phyloP scores from a whole-genome alignment of 805 yeast species.

The Kodamaea kaohsiungensis region DNA sequence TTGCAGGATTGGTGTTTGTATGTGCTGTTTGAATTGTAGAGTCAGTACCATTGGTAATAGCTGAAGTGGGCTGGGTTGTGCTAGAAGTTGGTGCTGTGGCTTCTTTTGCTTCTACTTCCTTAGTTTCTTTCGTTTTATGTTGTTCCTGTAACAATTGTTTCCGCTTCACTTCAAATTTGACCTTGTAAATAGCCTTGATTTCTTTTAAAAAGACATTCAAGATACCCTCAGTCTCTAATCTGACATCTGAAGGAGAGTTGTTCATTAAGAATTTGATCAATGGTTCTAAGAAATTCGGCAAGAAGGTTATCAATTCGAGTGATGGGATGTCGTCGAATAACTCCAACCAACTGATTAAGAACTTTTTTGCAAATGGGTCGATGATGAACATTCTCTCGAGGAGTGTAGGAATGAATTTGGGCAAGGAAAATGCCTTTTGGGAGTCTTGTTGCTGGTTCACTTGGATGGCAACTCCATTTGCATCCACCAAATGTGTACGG shows the following conservation, averaged over 20 bases:
- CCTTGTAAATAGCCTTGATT: conserved; percentile 70
- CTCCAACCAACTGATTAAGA: conserved; percentile 90
- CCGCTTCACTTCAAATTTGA: conserved; percentile 53
- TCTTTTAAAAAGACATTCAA: conserved; percentile 77
- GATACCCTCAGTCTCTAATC: conserved; percentile 80
- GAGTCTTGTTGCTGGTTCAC: conserved; percentile 60
- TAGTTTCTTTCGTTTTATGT: conserved; percentile 1
- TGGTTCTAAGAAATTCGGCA: conserved; percentile 89
- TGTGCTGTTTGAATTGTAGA: background rate
- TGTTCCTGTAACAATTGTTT: conserved; percentile 20
- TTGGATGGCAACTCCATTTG: conserved; percentile 60
- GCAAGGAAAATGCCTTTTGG: conserved; percentile 74
- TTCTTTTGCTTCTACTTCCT: background rate
- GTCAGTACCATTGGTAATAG: background rate
- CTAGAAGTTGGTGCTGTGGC: background rate
- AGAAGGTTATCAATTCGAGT: conserved; percentile 77
- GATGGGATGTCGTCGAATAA: conserved; percentile 93
- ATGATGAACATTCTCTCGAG: conserved; percentile 89
- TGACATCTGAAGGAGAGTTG: conserved; percentile 82
- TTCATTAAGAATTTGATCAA: conserved; percentile 71
- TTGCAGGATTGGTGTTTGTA: background rate
- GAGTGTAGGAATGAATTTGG: conserved; percentile 86
- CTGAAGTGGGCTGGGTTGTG: background rate
- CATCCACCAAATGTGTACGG: conserved; percentile 48
- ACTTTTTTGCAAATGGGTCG: conserved; percentile 90